Percentiles rank a stretch among this genome's conserved stretches.
Conservation (phyloP, 495 filamentous ascomycete genomes). For the Tuber aestivum region DNA sequence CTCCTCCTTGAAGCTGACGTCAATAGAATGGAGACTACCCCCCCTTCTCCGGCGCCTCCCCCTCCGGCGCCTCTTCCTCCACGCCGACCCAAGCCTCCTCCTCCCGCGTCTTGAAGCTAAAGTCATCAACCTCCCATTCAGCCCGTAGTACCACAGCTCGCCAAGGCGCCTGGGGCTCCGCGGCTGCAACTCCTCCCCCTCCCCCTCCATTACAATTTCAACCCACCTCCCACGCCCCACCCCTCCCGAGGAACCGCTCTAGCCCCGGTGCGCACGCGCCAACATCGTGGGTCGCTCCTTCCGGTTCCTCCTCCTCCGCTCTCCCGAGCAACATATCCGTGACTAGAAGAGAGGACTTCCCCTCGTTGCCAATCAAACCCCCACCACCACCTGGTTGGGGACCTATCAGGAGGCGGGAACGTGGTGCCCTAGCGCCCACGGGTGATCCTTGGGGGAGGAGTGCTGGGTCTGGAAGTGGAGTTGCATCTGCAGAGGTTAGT, state of each 20-base stretch:
- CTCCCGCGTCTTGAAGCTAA: conserved; percentile 63
- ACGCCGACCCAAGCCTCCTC: conserved; percentile 42
- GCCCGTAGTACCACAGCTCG: conserved; percentile 55
- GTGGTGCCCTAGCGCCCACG: conserved; percentile 21
- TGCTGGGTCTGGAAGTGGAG: conserved; percentile 2
- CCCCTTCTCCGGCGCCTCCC: conserved; percentile 56
- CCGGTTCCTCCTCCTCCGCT: conserved; percentile 42
- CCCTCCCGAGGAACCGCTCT: conserved; percentile 24
- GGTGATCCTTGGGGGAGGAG: conserved; percentile 23
- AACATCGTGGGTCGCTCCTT: conserved; percentile 50
- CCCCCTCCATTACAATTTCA: conserved; percentile 39
- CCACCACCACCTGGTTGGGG: conserved; percentile 35
- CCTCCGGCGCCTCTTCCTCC: conserved; percentile 45
- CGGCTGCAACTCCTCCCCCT: conserved; percentile 44
- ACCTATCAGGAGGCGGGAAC: conserved; percentile 27
- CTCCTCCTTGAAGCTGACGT: not conserved
- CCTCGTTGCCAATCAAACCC: conserved; percentile 36
- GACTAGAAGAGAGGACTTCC: conserved; percentile 24
- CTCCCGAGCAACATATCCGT: not conserved
- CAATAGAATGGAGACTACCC: conserved; percentile 82
- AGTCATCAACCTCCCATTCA: conserved; percentile 70
- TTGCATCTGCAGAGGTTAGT: conserved; percentile 28
- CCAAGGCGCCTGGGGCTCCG: conserved; percentile 50
- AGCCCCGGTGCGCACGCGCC: conserved; percentile 47
- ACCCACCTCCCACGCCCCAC: conserved; percentile 2